Conservation (phyloP, 2,329 filamentous ascomycete species). For the Albophoma yamanashiensis region DNA sequence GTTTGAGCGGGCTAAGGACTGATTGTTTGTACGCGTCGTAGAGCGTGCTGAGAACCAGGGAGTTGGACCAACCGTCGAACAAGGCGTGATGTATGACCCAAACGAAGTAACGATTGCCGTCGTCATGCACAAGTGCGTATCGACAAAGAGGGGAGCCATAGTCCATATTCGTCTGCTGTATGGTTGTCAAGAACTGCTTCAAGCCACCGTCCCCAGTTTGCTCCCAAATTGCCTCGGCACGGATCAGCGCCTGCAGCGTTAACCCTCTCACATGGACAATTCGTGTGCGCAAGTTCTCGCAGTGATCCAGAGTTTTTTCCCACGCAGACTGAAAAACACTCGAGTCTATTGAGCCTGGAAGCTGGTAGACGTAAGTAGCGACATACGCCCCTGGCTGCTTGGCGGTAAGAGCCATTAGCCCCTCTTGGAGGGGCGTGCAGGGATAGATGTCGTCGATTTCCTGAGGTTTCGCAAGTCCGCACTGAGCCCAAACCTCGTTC, state of each 20-base stretch:
- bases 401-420: constrained; percentile 22
- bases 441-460: constrained; percentile 11
- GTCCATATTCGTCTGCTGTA: not conserved
- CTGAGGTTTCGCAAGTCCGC: not conserved
- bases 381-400: constrained; percentile 23
- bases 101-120: not conserved
- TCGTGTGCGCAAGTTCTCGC: constrained; percentile 6
- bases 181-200: not conserved
- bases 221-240: not conserved
- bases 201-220: not conserved
- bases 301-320: constrained; percentile 5
- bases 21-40: not conserved
- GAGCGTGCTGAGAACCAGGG: not conserved
- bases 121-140: constrained; percentile 1
- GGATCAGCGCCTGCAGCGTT: constrained; percentile 3
- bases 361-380: constrained; percentile 13
- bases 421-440: constrained; percentile 27
- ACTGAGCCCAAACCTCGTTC: not conserved
- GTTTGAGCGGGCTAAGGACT: not conserved
- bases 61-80: constrained; percentile 13
- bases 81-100: constrained; percentile 13
- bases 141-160: not conserved
- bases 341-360: constrained; percentile 10
- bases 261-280: constrained; percentile 2
- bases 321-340: constrained; percentile 16